Conservation (phyloP, 768 basidiomycete species). For the Agaricus subrufescens region DNA sequence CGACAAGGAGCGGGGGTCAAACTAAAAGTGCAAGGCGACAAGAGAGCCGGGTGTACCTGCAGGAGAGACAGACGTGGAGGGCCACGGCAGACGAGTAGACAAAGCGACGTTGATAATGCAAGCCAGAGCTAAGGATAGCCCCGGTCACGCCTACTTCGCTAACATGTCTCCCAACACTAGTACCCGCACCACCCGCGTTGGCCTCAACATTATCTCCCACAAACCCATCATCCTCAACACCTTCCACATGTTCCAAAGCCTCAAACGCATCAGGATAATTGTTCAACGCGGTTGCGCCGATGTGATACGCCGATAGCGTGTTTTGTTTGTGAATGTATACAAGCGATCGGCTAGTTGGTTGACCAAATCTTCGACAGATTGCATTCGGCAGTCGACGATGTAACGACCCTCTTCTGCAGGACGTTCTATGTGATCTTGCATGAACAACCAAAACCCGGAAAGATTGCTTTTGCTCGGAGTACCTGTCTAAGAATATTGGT, state of each 20-base stretch:
- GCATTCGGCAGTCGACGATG: slow-evolving; percentile 88
- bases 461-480: slow-evolving; percentile 97
- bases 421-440: slow-evolving; percentile 95
- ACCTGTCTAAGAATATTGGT: slow-evolving; percentile 65
- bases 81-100: too few relatives aligned
- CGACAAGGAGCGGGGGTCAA: too few relatives aligned
- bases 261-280: slow-evolving; percentile 92
- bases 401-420: slow-evolving; percentile 96
- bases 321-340: slow-evolving; percentile 73
- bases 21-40: too few relatives aligned
- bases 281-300: slow-evolving; percentile 96
- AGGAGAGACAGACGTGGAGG: too few relatives aligned
- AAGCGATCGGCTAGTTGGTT: slow-evolving; percentile 74
- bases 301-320: slow-evolving; percentile 95
- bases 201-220: too few relatives aligned
- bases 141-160: too few relatives aligned
- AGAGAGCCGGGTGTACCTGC: too few relatives aligned
- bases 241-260: slow-evolving; percentile 36
- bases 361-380: slow-evolving; percentile 90
- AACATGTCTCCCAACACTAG: too few relatives aligned
- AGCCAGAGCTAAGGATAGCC: too few relatives aligned
- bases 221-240: slow-evolving; percentile 39
- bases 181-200: too few relatives aligned
- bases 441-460: slow-evolving; percentile 98
- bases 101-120: too few relatives aligned